Evolutionary conservation across 2,329 filamentous ascomycete genomes (phyloP).

Genomic region (Trichoderma sp.): DNA sequence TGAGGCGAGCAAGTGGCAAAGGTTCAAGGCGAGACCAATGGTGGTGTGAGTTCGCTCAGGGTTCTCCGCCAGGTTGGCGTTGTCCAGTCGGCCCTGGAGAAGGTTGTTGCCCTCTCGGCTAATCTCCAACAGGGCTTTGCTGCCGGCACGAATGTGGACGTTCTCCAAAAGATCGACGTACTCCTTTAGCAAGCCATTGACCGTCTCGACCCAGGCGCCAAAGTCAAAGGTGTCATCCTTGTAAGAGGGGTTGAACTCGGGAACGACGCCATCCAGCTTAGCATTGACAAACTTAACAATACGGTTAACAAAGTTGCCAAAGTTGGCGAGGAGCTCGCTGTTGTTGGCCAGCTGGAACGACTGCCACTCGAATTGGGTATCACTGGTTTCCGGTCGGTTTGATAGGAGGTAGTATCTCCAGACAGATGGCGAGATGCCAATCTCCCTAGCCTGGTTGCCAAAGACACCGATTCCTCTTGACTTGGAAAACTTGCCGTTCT

Average conservation of each 20-base stretch:
- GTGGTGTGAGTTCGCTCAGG: conserved; percentile 59
- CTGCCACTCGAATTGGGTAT: conserved; percentile 89
- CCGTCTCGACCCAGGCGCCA: conserved; percentile 32
- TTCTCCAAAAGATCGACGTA: conserved; percentile 72
- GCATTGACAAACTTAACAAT: conserved; percentile 76
- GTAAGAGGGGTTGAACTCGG: conserved; percentile 61
- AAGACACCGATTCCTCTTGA: conserved; percentile 89
- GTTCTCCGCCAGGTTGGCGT: conserved; percentile 58
- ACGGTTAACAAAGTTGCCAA: conserved; percentile 75
- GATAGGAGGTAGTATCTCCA: conserved; percentile 92
- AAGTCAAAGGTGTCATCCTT: conserved; percentile 58
- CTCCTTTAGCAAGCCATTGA: conserved; percentile 64
- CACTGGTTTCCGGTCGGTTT: conserved; percentile 80
- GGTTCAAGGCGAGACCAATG: conserved; percentile 81
- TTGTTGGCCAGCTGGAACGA: conserved; percentile 85
- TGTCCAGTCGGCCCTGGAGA: conserved; percentile 59
- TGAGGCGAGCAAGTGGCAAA: conserved; percentile 79
- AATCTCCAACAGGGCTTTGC: conserved; percentile 68
- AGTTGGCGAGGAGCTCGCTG: conserved; percentile 78
- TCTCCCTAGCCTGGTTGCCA: conserved; percentile 85
- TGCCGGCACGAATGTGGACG: conserved; percentile 70
- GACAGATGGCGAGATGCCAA: conserved; percentile 81
- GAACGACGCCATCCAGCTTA: conserved; percentile 72
- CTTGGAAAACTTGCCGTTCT: conserved; percentile 91
- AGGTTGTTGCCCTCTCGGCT: conserved; percentile 60